Base-by-base conservation (phyloP, 1,284 basidiomycete genomes). In the Psilocybe mexicana region DNA sequence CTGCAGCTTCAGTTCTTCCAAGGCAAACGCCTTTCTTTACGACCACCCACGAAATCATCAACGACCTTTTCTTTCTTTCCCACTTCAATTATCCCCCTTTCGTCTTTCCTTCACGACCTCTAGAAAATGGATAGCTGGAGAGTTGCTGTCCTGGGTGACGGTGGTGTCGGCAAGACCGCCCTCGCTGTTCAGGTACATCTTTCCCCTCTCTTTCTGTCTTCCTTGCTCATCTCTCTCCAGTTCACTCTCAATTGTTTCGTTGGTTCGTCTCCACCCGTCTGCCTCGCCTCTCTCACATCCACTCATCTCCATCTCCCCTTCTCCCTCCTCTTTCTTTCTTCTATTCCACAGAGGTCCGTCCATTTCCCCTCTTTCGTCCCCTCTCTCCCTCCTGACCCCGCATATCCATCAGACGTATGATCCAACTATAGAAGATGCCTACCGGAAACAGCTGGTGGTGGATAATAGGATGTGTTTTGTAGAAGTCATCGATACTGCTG, bases 151-250 rank as follows among this genome's bases (percentile, higher is more conserved):
- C 84, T 98, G 57, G 95, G 95, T 65, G 96, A 98, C 77, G 96
- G 96, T 76, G 96, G 96, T 78, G 96, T 98, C 36, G 96, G 96
- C 64, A 98, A 98, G 83, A 98, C 96, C 57, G 96, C 96, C 24
- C 76, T 98, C 70, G 96, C 95, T 63, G 94, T 98, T 51, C 94
- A 96, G 81, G 94, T 93, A 65, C 62, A 87, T 62, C 43, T 23
- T 53, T 42, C 33, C 49, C 48, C 51, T 50, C 59, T 42, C 40
- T 14, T 42, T 52, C 42, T 42, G 40, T 23, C 24, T 52, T 49
- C 42, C 57, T 42, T 54, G 47, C 46, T 57, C 56, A 61, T 69
- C 49, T 64, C 57, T 51, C 48, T 25, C 38, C 54, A 95, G 93
- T 96, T 95, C 72, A 94, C 93, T 52, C 84, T 94, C 73, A 92